Evolutionary conservation across 164 flowering plant genomes (phyloP).

Genomic region (Tetracentron sinense): DNA sequence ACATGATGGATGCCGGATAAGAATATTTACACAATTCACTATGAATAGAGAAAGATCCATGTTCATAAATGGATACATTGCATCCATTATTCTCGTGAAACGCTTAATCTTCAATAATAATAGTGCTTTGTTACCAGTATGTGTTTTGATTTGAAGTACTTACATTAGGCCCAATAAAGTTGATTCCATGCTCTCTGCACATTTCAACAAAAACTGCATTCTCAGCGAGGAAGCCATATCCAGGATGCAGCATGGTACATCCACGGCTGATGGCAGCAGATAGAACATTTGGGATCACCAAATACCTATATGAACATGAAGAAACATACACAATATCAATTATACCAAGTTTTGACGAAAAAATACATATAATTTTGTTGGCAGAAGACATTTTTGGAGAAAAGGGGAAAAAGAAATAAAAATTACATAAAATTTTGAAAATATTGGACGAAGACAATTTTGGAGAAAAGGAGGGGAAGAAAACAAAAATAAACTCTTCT

Average conservation of each 20-base stretch:
- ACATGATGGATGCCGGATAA: no score
- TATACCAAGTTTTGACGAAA: not conserved
- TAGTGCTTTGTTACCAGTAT: not conserved
- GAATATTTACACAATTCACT: no score
- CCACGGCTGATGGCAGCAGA: constrained; percentile 81
- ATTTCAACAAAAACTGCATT: constrained; percentile 95
- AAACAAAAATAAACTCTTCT: not conserved
- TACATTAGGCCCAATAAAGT: constrained; percentile 98
- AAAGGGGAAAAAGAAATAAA: no score
- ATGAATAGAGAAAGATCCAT: no score
- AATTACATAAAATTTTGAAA: not conserved
- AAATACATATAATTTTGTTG: no score
- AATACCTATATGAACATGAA: constrained; percentile 54
- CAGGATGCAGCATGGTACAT: constrained; percentile 99
- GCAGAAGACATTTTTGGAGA: no score
- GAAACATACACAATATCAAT: not conserved
- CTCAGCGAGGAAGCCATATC: constrained; percentile 98
- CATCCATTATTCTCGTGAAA: not conserved
- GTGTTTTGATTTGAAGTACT: constrained; percentile 21
- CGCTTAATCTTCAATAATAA: not conserved
- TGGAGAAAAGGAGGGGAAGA: not conserved
- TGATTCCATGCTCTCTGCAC: constrained; percentile 94
- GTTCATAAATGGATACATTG: not conserved
- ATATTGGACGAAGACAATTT: not conserved
- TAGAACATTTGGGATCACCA: constrained; percentile 80